Conservation (phyloP, 352 stramenopile species). For the Elongisporangium undulatum region DNA sequence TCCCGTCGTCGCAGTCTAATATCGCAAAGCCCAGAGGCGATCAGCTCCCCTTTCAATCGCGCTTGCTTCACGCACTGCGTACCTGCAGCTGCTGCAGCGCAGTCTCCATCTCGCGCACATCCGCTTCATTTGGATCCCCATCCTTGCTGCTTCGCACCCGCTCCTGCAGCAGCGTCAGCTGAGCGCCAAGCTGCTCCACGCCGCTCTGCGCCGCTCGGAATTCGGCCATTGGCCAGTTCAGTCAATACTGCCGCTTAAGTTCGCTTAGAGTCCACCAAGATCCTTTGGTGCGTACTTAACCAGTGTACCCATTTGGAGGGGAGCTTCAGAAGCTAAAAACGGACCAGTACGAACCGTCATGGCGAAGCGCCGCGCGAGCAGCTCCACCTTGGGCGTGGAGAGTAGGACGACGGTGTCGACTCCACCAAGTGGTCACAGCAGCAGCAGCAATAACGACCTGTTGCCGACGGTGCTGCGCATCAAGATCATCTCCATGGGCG, state of each 20-base stretch:
- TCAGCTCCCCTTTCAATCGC: slow-evolving; percentile 2
- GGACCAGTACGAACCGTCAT: not conserved
- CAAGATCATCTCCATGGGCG: slow-evolving; percentile 94
- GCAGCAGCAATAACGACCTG: slow-evolving; percentile 23
- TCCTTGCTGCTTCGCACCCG: not conserved
- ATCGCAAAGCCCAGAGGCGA: not conserved
- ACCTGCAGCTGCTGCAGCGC: slow-evolving; percentile 3
- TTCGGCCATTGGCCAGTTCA: slow-evolving; percentile 37
- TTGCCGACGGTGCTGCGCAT: slow-evolving; percentile 60
- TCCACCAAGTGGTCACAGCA: slow-evolving; percentile 2
- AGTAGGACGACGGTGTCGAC: not conserved
- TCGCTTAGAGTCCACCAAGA: not conserved
- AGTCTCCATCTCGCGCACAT: not conserved
- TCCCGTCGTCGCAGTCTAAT: slow-evolving; percentile 4
- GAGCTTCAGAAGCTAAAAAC: not conserved
- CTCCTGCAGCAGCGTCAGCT: slow-evolving; percentile 24
- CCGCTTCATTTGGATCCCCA: not conserved
- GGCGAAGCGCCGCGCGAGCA: slow-evolving; percentile 7
- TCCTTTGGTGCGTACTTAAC: not conserved
- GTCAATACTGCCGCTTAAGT: not conserved
- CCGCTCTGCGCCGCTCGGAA: slow-evolving; percentile 33
- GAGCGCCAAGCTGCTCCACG: slow-evolving; percentile 38
- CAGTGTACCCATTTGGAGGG: not conserved
- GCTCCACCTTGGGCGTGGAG: not conserved
- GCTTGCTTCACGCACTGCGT: slow-evolving; percentile 15